Conservation (phyloP, 2,329 filamentous ascomycete genomes). For the Phyllosticta paracitricarpa region DNA sequence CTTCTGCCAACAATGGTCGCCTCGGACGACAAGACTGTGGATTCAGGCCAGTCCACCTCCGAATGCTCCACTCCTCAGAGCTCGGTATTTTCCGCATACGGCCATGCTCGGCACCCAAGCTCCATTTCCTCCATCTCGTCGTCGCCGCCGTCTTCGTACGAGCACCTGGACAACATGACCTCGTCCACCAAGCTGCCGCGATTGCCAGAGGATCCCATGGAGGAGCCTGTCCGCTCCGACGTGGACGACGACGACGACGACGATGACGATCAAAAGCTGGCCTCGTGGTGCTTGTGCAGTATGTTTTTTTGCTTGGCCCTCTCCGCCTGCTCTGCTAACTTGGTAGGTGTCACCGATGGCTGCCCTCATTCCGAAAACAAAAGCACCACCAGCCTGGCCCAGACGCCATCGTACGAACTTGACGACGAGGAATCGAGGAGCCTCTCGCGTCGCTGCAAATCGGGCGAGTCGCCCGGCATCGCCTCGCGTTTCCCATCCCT, state of each 20-base stretch:
- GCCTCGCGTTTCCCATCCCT: slow-evolving; percentile 51
- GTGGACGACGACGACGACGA: slow-evolving; percentile 30
- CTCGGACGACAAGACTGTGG: slow-evolving; percentile 24
- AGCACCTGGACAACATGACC: slow-evolving; percentile 47
- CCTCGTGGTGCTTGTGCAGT: not conserved
- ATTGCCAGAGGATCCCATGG: slow-evolving; percentile 72
- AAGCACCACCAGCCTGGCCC: slow-evolving; percentile 19
- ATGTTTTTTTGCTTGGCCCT: not conserved
- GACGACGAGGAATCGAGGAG: slow-evolving; percentile 47
- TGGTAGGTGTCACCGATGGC: slow-evolving; percentile 48
- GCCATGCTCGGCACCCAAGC: slow-evolving; percentile 58
- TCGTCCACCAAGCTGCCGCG: slow-evolving; percentile 62
- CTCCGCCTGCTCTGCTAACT: slow-evolving; percentile 9
- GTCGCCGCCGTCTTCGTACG: slow-evolving; percentile 39
- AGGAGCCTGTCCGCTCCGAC: slow-evolving; percentile 45
- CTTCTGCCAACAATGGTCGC: slow-evolving; percentile 30
- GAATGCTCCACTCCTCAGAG: slow-evolving; percentile 61
- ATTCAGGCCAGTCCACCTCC: slow-evolving; percentile 35
- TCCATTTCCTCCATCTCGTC: slow-evolving; percentile 63
- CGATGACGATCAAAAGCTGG: slow-evolving; percentile 38
- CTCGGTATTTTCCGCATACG: slow-evolving; percentile 56
- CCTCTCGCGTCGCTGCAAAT: slow-evolving; percentile 46
- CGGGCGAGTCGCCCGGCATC: slow-evolving; percentile 53
- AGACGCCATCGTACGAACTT: slow-evolving; percentile 49
- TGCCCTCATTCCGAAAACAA: slow-evolving; percentile 46